Evolutionary conservation across 352 stramenopile species (phyloP).

Genomic region (Phytophthora aleatoria): DNA sequence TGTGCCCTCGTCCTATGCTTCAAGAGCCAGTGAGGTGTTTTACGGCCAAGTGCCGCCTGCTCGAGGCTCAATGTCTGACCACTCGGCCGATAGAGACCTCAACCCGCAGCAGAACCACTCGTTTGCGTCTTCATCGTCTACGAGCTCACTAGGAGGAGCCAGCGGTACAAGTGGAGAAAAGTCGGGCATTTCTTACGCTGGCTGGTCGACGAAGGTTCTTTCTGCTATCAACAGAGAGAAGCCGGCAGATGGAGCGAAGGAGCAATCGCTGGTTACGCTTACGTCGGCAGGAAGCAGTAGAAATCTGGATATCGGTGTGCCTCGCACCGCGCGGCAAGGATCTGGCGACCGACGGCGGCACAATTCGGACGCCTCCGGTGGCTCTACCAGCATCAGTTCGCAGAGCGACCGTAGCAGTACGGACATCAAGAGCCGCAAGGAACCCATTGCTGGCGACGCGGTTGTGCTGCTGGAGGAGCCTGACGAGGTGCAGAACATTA

Average conservation of each 20-base stretch:
- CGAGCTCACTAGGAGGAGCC: conserved; percentile 30
- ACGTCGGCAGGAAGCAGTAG: conserved; percentile 27
- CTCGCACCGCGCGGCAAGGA: conserved; percentile 19
- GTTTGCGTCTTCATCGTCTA: conserved; percentile 50
- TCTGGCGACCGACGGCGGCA: conserved; percentile 43
- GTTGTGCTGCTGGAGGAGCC: conserved; percentile 46
- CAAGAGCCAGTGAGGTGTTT: conserved; percentile 39
- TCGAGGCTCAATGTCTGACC: conserved; percentile 42
- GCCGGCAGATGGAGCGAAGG: conserved; percentile 33
- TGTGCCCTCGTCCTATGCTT: conserved; percentile 32
- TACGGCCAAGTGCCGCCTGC: conserved; percentile 28
- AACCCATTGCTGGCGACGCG: conserved; percentile 14
- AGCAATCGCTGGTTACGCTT: conserved; percentile 33
- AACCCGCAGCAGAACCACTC: conserved; percentile 38
- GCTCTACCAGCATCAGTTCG: conserved; percentile 35
- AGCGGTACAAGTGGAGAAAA: conserved; percentile 37
- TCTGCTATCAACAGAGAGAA: conserved; percentile 52
- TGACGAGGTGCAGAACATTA: conserved; percentile 52
- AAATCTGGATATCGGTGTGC: conserved; percentile 21
- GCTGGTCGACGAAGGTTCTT: conserved; percentile 66
- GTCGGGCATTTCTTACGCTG: conserved; percentile 52
- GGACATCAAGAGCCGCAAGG: conserved; percentile 36
- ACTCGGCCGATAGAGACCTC: conserved; percentile 28
- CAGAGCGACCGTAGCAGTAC: conserved; percentile 42
- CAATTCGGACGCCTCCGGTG: conserved; percentile 46